Evolutionary conservation across 371 early-diverging fungal genomes (phyloP).

Genomic region (Zopfochytrium polystomum): DNA sequence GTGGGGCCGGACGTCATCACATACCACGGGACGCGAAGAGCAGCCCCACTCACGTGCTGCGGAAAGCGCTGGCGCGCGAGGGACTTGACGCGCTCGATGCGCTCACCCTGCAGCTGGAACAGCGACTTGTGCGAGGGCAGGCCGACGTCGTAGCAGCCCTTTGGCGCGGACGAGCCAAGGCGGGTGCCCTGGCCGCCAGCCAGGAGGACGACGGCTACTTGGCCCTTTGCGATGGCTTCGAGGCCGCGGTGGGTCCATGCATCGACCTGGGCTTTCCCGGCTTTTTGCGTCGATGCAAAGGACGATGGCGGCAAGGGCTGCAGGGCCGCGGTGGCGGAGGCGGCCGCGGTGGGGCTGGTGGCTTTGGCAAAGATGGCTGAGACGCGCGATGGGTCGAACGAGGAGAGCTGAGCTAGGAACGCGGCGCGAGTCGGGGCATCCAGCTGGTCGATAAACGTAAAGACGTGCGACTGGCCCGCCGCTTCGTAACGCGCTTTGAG

Average conservation of each 20-base stretch:
- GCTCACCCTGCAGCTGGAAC: conserved; percentile 90
- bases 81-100: conserved; percentile 78
- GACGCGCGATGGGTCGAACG: conserved; percentile 74
- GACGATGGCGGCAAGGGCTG: conserved; percentile 75
- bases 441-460: conserved; percentile 74
- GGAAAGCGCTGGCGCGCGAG: conserved; percentile 47
- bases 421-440: conserved; percentile 51
- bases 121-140: conserved; percentile 83
- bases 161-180: conserved; percentile 82
- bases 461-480: conserved; percentile 88
- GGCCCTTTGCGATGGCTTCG: conserved; percentile 71
- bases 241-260: conserved; percentile 78
- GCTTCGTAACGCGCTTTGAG: conserved; percentile 63
- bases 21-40: conserved; percentile 71
- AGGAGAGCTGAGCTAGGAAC: conserved; percentile 64
- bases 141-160: conserved; percentile 89
- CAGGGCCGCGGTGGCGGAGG: conserved; percentile 33
- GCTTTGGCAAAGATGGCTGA: conserved; percentile 77
- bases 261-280: conserved; percentile 53
- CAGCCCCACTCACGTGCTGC: conserved; percentile 17
- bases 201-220: conserved; percentile 91
- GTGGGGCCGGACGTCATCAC: conserved; percentile 96
- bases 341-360: conserved; percentile 34
- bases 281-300: conserved; percentile 70
- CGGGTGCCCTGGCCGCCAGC: conserved; percentile 72